These are phyloP conservation scores for Cymbopogon citratus DNA, from an alignment of 176 grass and related monocot species.

Conservation along the genomic window DNA sequence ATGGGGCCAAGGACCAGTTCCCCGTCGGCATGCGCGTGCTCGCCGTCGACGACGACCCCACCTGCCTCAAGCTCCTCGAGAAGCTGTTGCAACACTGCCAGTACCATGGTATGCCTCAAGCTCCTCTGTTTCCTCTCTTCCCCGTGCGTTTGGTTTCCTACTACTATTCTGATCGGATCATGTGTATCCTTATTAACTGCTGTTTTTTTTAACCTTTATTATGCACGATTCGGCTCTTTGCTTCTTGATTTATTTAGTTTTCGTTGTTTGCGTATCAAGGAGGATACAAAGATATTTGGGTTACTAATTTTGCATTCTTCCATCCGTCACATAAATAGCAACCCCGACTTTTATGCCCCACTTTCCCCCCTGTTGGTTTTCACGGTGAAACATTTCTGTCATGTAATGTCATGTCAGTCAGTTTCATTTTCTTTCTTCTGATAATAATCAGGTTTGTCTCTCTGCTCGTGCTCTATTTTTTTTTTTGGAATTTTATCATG, in stretches of 20 bases:
- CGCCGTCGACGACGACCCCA: conserved; percentile 59
- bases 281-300: not conserved
- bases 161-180: not conserved
- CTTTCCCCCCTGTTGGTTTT: not conserved
- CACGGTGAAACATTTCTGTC: not conserved
- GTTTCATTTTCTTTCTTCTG: not conserved
- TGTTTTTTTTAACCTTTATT: conserved; percentile 10
- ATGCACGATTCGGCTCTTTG: not conserved
- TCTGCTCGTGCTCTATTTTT: not conserved
- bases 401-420: conserved; percentile 34
- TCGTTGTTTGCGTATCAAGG: not conserved
- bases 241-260: conserved; percentile 1
- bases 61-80: conserved; percentile 54
- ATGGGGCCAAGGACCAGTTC: conserved; percentile 42
- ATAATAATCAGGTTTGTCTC: not conserved
- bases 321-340: not conserved
- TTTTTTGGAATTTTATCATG: not conserved
- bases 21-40: conserved; percentile 67
- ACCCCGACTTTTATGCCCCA: not conserved
- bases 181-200: not conserved
- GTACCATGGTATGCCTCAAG: conserved; percentile 45
- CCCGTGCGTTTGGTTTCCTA: not conserved
- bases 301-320: conserved; percentile 14
- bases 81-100: conserved; percentile 39
- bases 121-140: not conserved